These are phyloP conservation scores for Penicillium egyptiacum DNA, from an alignment of 495 filamentous ascomycete species.

Conservation along the genomic window DNA sequence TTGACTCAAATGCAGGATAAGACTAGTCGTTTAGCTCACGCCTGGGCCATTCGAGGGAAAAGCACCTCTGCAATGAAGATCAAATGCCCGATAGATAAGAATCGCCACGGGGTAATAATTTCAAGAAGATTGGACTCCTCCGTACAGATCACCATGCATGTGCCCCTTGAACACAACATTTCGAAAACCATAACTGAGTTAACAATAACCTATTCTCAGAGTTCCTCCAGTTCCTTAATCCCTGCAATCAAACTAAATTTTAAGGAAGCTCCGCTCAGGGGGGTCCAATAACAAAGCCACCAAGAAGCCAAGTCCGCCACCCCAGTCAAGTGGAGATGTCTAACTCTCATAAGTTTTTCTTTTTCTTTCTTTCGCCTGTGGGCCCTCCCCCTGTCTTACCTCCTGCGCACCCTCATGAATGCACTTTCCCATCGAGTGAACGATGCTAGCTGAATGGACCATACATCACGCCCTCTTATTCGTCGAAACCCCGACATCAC, in stretches of 20 bases:
- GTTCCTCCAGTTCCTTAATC: background rate
- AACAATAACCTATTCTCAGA: conserved; percentile 3
- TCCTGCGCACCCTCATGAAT: background rate
- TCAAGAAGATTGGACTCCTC: background rate
- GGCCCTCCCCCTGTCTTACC: conserved; percentile 8
- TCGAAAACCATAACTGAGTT: background rate
- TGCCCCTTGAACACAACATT: conserved; percentile 6
- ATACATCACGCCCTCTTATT: background rate
- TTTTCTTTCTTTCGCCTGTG: conserved; percentile 3
- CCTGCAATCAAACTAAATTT: background rate
- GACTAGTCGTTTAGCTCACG: conserved; percentile 2
- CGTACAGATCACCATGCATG: conserved; percentile 4
- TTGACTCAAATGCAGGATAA: conserved; percentile 3
- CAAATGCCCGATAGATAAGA: background rate
- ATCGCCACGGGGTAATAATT: conserved; percentile 1
- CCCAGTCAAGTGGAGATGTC: conserved; percentile 8
- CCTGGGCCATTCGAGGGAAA: conserved; percentile 2
- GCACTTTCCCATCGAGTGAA: background rate
- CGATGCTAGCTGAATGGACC: background rate
- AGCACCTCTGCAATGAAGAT: conserved; percentile 11
- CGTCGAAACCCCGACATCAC: background rate
- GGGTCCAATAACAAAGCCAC: background rate
- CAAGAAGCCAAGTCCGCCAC: background rate
- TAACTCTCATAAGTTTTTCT: background rate
- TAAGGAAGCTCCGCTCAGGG: conserved; percentile 5